These are phyloP conservation scores for Gynochthodes officinalis DNA, from an alignment of 257 asterid genomes.

Conservation along the genomic window DNA sequence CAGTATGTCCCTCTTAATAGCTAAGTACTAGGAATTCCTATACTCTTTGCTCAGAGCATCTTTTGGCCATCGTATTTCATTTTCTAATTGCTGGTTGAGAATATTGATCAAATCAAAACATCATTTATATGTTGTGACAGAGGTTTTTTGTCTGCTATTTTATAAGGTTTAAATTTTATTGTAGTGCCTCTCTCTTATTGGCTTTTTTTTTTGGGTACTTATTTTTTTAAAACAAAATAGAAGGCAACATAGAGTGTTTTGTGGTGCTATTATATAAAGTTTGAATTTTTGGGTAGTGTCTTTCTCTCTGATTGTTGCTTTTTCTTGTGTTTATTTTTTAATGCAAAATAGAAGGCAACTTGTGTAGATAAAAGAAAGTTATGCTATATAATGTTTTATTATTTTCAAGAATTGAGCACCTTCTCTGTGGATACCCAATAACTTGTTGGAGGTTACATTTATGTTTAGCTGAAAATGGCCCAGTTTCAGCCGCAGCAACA, in stretches of 20 bases:
- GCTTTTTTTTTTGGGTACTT: not conserved
- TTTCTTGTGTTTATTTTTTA: not conserved
- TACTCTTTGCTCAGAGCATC: not conserved
- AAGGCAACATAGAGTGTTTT: too few species aligned
- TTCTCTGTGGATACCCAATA: not conserved
- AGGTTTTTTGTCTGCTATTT: not conserved
- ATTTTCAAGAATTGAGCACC: not conserved
- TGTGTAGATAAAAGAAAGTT: not conserved
- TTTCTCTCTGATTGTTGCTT: not conserved
- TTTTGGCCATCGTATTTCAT: not conserved
- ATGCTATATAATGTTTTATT: not conserved
- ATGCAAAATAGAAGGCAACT: not conserved
- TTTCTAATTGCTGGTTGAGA: not conserved
- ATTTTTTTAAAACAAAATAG: too few species aligned
- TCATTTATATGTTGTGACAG: not conserved
- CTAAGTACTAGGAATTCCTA: not conserved
- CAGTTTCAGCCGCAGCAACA: slow-evolving; percentile 61
- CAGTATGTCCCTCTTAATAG: not conserved
- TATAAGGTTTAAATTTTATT: not conserved
- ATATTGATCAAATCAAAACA: not conserved
- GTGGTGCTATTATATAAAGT: not conserved
- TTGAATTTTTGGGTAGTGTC: not conserved
- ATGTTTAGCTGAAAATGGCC: slow-evolving; percentile 64
- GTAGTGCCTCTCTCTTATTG: not conserved
- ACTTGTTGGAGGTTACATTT: not conserved